phyloP scores from a whole-genome alignment of 2,329 filamentous ascomycete genomes.

The Elsinoe perseae region DNA sequence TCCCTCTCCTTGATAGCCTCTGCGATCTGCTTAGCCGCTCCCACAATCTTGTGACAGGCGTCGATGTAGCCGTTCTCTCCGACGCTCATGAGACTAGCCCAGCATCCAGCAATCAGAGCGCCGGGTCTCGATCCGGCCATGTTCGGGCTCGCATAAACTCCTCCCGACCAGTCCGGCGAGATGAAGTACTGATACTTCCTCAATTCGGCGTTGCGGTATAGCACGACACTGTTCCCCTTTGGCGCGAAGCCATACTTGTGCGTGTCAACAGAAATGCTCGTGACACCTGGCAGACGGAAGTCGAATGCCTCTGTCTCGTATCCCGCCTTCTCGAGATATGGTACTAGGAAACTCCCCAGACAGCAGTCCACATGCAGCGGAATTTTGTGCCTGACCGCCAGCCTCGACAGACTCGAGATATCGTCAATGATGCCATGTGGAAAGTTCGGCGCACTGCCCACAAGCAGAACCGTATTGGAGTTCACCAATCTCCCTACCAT shows the following conservation, averaged over 20 bases:
- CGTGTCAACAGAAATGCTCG: slow-evolving; percentile 91
- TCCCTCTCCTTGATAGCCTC: slow-evolving; percentile 64
- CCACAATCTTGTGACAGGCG: slow-evolving; percentile 80
- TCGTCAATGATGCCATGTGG: slow-evolving; percentile 98
- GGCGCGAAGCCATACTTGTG: slow-evolving; percentile 99
- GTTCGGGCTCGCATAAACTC: slow-evolving; percentile 88
- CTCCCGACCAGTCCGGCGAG: slow-evolving; percentile 87
- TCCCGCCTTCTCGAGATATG: slow-evolving; percentile 85
- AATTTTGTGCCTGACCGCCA: slow-evolving; percentile 70
- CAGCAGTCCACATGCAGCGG: slow-evolving; percentile 97
- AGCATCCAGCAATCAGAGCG: slow-evolving; percentile 90
- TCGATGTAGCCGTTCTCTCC: slow-evolving; percentile 84
- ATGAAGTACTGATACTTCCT: slow-evolving; percentile 95
- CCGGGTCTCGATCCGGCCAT: slow-evolving; percentile 89
- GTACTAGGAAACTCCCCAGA: slow-evolving; percentile 87
- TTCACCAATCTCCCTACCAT: slow-evolving; percentile 81
- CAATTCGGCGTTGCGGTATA: slow-evolving; percentile 75
- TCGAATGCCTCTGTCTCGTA: slow-evolving; percentile 86
- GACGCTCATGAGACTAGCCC: slow-evolving; percentile 82
- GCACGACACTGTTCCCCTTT: slow-evolving; percentile 88
- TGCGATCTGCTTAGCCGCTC: slow-evolving; percentile 73
- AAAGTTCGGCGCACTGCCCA: slow-evolving; percentile 94
- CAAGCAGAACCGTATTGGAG: slow-evolving; percentile 84
- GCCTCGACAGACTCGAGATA: slow-evolving; percentile 72
- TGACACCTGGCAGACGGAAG: slow-evolving; percentile 88